Base-by-base conservation (phyloP, 75 land plant genomes). In the Adiantum capillusveneris region DNA sequence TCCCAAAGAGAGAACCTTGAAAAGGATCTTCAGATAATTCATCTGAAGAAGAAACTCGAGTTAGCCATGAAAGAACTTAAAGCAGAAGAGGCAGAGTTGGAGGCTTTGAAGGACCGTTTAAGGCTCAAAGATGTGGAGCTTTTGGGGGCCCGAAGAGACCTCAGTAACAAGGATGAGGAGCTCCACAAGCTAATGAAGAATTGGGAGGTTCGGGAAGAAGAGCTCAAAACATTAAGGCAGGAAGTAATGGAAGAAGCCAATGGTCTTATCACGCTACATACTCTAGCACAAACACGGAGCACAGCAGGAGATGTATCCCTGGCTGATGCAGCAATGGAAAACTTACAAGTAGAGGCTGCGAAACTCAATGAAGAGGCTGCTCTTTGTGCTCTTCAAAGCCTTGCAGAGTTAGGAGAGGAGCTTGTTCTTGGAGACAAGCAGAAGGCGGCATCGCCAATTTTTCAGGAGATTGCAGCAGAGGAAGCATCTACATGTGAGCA, bases 331-430 rank as follows among this genome's bases (percentile, higher is more conserved):
- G 84, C 81, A 0, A 55, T 70, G 16, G 84, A 81, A 56, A 75
- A 73, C 53, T 80, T 82, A n/a, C 74, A 83, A 58, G 65, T 71
- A 21, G 86, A 83, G 54, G 73, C 77, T 39, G 79, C 84, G 30
- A 73, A 77, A 21, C 66, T 79, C 19, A 80, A 82, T 59, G 81
- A 67, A 27, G 87, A 86, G 66, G 82, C 79, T 65, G 87, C 87
- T 25, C 73, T 74, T 0, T 59, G 29, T 56, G 87, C 96, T 2
- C 75, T 90, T 6, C 60, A 57, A 1, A 76, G 70, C 57, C 65
- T 90, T 43, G 53, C 73, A 26, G 73, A 81, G 25, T 60, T 81
- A 74, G 87, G 82, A 44, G 39, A 55, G 24, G 66, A 73, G 49
- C 84, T 81, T 58, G 48, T 83, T 43, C 57, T 59, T 56, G 78